Percentiles rank a stretch among this genome's conserved stretches.
Evolutionary conservation across 345 rosid genomes (phyloP).

Genomic region (Populus deltoides): DNA sequence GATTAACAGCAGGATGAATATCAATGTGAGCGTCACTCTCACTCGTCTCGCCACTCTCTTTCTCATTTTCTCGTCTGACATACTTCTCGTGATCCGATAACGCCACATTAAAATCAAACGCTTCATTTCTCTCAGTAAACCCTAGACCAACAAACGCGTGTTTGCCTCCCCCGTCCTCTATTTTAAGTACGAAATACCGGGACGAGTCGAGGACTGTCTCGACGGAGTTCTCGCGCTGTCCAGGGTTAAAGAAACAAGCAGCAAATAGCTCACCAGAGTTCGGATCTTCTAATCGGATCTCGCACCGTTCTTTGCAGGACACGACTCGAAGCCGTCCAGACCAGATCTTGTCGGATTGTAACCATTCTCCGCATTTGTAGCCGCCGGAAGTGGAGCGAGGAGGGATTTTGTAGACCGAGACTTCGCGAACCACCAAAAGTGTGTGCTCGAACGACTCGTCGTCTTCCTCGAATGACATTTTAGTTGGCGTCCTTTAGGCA

Average conservation of each 20-base stretch:
- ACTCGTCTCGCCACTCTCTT: conserved; percentile 60
- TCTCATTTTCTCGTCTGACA: conserved; percentile 75
- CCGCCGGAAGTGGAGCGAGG: conserved; percentile 94
- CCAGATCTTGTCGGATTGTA: conserved; percentile 99
- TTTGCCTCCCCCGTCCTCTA: conserved; percentile 92
- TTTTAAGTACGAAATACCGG: conserved; percentile 87
- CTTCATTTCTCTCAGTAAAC: conserved; percentile 87
- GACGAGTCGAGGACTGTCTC: conserved; percentile 99
- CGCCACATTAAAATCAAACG: conserved; percentile 98
- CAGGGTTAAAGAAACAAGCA: conserved; percentile 86
- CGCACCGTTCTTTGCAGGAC: conserved; percentile 90
- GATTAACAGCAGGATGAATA: conserved; percentile 97
- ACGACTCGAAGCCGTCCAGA: conserved; percentile 94
- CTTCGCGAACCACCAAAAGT: conserved; percentile 93
- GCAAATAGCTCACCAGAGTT: conserved; percentile 88
- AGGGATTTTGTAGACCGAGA: conserved; percentile 84
- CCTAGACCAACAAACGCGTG: conserved; percentile 97
- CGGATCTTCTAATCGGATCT: conserved; percentile 97
- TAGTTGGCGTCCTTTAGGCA: too few relatives aligned
- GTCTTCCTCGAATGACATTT: conserved; percentile 72
- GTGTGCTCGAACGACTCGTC: conserved; percentile 92
- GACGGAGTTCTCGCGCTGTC: conserved; percentile 77
- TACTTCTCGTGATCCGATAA: conserved; percentile 97
- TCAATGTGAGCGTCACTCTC: conserved; percentile 70
- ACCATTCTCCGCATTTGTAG: conserved; percentile 99